These are phyloP conservation scores for Backusella sp. DNA, from an alignment of 192 early-diverging fungal genomes.

Conservation along the genomic window DNA sequence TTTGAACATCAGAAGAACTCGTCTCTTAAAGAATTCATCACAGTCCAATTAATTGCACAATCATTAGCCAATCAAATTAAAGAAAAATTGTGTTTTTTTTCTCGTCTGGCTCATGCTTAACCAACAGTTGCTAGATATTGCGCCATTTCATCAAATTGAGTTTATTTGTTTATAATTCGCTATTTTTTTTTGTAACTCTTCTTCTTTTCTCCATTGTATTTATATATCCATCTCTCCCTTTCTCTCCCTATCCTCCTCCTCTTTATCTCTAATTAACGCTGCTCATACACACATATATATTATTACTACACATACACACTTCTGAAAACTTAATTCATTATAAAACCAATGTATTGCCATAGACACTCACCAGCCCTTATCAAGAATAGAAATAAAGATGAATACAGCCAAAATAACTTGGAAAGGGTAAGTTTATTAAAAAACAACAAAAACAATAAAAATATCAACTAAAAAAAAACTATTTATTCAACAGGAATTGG, in stretches of 20 bases:
- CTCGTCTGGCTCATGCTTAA: neutral
- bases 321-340: neutral
- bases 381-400: conserved; percentile 42
- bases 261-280: neutral
- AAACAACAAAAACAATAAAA: neutral
- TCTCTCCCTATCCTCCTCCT: neutral
- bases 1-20: neutral
- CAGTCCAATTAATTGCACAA: conserved; percentile 11
- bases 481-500: conserved; percentile 39
- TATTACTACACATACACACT: neutral
- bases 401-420: conserved; percentile 38
- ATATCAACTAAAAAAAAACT: neutral
- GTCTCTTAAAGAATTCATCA: neutral
- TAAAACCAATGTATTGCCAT: conserved; percentile 28
- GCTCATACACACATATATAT: neutral
- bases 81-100: conserved; percentile 6
- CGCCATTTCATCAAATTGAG: conserved; percentile 18
- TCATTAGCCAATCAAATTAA: conserved; percentile 5
- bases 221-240: neutral
- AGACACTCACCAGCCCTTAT: conserved; percentile 51
- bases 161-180: conserved; percentile 1
- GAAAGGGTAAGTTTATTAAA: conserved; percentile 33
- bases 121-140: conserved; percentile 6
- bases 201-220: neutral
- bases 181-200: neutral